A percentile compares a stretch with the other conserved stretches of the same genome.
Conservation (phyloP, 768 basidiomycete species). For the Leucocoprinus leucothites region DNA sequence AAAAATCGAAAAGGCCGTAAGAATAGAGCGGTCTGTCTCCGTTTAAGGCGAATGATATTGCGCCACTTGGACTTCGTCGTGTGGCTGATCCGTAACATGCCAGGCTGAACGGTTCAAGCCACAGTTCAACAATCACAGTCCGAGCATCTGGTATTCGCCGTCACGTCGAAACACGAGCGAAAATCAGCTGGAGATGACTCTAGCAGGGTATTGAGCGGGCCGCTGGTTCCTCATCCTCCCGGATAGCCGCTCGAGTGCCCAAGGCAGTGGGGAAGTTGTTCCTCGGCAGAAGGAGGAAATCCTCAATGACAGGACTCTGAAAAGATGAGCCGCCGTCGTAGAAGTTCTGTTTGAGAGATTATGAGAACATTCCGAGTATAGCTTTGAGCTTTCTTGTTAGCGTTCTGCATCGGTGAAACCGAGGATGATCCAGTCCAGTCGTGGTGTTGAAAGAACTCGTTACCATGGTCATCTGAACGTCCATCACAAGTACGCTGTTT, state of each 20-base stretch:
- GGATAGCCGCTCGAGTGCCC: constrained; percentile 2
- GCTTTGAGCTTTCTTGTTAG: neutral
- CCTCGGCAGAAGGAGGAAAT: constrained; percentile 5
- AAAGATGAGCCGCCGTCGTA: neutral
- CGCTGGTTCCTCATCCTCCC: neutral
- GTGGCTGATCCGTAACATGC: neutral
- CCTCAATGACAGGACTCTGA: constrained; percentile 2
- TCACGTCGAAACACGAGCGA: neutral
- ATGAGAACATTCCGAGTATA: neutral
- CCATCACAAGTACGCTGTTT: neutral
- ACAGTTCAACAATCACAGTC: neutral
- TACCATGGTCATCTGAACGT: neutral
- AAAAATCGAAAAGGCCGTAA: neutral
- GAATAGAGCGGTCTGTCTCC: neutral
- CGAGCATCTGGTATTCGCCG: neutral
- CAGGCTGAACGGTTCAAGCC: neutral
- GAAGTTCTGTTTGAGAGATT: neutral
- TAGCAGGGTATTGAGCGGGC: neutral
- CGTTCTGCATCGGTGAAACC: neutral
- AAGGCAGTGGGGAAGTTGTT: neutral
- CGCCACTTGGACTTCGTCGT: neutral
- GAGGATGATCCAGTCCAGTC: constrained; percentile 11
- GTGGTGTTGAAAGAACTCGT: neutral
- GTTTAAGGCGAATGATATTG: neutral
- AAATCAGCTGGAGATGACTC: neutral